Conservation (phyloP, 75 land plant species). For the Sequoiadendron giganteum region DNA sequence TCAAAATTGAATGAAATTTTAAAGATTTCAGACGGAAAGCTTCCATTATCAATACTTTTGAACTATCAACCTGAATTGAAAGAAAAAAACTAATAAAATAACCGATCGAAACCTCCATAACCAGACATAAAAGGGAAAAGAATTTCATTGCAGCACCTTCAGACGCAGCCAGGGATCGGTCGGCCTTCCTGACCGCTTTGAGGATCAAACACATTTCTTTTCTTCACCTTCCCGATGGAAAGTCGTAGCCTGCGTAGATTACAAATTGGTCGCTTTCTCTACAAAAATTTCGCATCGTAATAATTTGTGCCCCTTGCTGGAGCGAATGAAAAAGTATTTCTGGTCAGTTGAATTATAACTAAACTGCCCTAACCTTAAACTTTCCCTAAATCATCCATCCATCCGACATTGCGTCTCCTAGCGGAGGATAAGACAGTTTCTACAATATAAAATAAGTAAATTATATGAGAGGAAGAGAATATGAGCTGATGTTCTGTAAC, state of each 20-base stretch:
- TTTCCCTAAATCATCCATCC: too few species aligned
- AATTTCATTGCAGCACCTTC: not conserved
- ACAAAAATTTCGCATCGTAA: too few species aligned
- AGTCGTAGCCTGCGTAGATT: not conserved
- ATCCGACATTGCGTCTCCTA: too few species aligned
- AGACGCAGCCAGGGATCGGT: not conserved
- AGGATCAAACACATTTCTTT: slow-evolving; percentile 1
- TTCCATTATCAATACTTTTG: not conserved
- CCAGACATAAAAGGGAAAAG: not conserved
- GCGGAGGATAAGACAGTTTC: not conserved
- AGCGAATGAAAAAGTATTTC: too few species aligned
- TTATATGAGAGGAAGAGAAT: too few species aligned
- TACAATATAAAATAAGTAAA: too few species aligned
- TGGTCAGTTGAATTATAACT: too few species aligned
- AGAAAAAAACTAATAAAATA: not conserved
- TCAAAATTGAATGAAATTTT: not conserved
- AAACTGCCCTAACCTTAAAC: too few species aligned
- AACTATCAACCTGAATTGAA: not conserved
- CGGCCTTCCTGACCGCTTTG: not conserved
- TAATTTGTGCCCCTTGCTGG: too few species aligned
- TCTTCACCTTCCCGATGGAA: not conserved
- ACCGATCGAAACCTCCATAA: not conserved
- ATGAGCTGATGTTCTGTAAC: not conserved
- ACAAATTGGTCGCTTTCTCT: not conserved
- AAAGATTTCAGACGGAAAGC: not conserved